These are phyloP conservation scores for Ganoderma boninense DNA, from an alignment of 1,284 basidiomycete species.

Conservation along the genomic window DNA sequence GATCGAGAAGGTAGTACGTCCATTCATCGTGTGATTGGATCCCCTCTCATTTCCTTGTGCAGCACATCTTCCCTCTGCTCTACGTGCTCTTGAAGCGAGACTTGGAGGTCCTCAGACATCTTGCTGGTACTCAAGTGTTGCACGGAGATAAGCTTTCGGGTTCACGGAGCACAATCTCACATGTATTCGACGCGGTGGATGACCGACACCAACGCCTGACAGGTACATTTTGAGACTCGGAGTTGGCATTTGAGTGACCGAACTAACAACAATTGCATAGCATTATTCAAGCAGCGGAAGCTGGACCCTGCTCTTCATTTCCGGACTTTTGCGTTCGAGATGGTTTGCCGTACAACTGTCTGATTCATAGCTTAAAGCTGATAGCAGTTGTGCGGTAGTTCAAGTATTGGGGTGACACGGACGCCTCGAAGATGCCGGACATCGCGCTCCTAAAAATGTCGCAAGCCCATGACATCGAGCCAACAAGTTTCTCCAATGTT, in stretches of 20 bases:
- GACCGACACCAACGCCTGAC: conserved; percentile 3
- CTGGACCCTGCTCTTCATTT: conserved; percentile 30
- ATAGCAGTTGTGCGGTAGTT: not conserved
- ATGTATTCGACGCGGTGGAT: conserved; percentile 10
- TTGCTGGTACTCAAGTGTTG: conserved; percentile 28
- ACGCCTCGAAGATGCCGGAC: no score
- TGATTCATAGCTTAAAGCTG: not conserved
- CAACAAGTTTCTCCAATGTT: not conserved
- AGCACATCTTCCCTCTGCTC: conserved; percentile 38
- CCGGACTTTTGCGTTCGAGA: conserved; percentile 29
- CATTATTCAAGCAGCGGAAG: conserved; percentile 35
- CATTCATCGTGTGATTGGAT: not conserved
- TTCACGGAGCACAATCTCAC: conserved; percentile 12
- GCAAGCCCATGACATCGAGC: not conserved
- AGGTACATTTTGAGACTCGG: not conserved
- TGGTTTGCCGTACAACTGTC: conserved; percentile 22
- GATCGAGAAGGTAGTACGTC: conserved; percentile 34
- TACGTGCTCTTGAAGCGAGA: conserved; percentile 38
- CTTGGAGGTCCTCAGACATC: conserved; percentile 33
- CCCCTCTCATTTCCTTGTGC: not conserved
- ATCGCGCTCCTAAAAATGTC: not conserved
- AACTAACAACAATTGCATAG: conserved; percentile 11
- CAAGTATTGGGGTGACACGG: not conserved
- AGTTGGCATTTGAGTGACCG: not conserved
- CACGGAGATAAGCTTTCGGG: conserved; percentile 28